Conservation (phyloP, 2,329 filamentous ascomycete genomes). For the Hymenoscyphus occultus region DNA sequence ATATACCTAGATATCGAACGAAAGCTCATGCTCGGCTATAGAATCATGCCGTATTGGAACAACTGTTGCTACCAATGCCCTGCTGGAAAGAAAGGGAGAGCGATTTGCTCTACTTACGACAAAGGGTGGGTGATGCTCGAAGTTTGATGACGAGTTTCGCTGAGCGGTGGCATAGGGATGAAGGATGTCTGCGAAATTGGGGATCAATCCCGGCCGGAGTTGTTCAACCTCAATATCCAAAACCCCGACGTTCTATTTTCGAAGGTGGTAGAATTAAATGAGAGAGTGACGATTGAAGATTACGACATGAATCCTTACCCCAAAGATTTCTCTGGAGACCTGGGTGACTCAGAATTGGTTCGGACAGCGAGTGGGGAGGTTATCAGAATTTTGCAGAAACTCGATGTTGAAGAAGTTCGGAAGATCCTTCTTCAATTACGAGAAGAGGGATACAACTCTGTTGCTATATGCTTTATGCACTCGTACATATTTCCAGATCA, state of each 20-base stretch:
- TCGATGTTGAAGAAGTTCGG: conserved; percentile 52
- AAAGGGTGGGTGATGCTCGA: conserved; percentile 48
- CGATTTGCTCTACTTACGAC: conserved; percentile 84
- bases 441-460: conserved; percentile 64
- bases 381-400: conserved; percentile 4
- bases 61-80: conserved; percentile 76
- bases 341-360: not conserved
- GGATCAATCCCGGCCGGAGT: conserved; percentile 84
- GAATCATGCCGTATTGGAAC: conserved; percentile 7
- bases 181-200: conserved; percentile 85
- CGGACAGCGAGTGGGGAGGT: conserved; percentile 8
- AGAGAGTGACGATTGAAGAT: conserved; percentile 86
- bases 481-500: conserved; percentile 88
- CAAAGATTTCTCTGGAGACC: not conserved
- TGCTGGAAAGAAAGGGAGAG: conserved; percentile 88
- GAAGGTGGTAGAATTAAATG: conserved; percentile 82
- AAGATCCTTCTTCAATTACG: conserved; percentile 57
- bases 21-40: not conserved
- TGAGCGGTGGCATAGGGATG: conserved; percentile 39
- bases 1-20: not conserved
- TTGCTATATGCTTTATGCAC: conserved; percentile 90
- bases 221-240: conserved; percentile 84
- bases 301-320: conserved; percentile 45
- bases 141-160: too few species aligned
- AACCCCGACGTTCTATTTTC: conserved; percentile 88